Conservation (phyloP, 2,329 filamentous ascomycete species). For the Periglandula ipomoeae region DNA sequence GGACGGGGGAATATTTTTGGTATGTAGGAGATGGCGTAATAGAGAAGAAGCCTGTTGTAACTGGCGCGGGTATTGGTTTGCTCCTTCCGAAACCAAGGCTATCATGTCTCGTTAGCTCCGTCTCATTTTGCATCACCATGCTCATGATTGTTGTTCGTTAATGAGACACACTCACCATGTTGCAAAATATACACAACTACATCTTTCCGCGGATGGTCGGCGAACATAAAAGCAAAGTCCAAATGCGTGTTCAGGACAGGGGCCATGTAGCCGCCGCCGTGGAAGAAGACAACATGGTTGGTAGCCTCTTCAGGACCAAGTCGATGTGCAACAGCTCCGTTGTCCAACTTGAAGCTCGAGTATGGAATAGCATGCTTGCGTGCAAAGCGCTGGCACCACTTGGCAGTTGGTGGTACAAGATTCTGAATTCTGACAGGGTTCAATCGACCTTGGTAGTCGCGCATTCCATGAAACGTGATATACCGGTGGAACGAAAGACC, state of each 20-base stretch:
- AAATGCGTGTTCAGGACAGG: slow-evolving; percentile 3
- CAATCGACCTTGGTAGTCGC: slow-evolving; percentile 3
- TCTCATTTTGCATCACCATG: too few relatives aligned
- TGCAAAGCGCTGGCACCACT: slow-evolving; percentile 2
- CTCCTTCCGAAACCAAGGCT: not conserved
- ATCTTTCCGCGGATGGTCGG: not conserved
- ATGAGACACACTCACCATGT: slow-evolving; percentile 1
- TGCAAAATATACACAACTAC: slow-evolving; percentile 4
- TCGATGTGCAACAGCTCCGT: slow-evolving; percentile 3
- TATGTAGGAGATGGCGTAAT: slow-evolving; percentile 2
- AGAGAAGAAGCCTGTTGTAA: slow-evolving; percentile 5
- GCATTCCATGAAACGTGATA: slow-evolving; percentile 3
- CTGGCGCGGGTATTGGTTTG: slow-evolving; percentile 6
- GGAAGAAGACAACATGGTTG: slow-evolving; percentile 2
- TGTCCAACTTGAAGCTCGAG: not conserved
- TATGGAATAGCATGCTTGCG: not conserved
- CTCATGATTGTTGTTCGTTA: too few relatives aligned
- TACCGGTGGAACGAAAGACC: not conserved
- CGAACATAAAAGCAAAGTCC: slow-evolving; percentile 4
- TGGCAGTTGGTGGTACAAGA: slow-evolving; percentile 1
- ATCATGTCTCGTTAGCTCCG: not conserved
- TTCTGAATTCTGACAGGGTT: slow-evolving; percentile 4
- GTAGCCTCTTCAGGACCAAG: not conserved
- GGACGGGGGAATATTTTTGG: not conserved
- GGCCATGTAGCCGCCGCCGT: slow-evolving; percentile 7